These are phyloP conservation scores for Daldinia sp. DNA, from an alignment of 2,329 filamentous ascomycete species.

Conservation along the genomic window DNA sequence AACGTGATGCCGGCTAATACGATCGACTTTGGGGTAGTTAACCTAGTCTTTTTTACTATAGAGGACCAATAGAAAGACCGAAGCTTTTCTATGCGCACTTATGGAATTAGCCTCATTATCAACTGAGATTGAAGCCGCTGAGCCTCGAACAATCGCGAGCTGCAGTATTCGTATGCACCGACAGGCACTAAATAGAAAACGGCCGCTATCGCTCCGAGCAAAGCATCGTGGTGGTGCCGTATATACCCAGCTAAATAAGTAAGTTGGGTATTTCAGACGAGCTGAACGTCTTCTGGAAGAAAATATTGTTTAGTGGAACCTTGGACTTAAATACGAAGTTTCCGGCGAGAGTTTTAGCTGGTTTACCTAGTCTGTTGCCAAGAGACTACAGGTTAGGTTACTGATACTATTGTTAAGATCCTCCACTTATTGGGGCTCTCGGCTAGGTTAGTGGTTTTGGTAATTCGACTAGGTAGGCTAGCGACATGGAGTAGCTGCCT, in stretches of 20 bases:
- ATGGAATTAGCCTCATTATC: not conserved
- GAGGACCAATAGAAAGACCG: not conserved
- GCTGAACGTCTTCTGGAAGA: not conserved
- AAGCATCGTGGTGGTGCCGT: not conserved
- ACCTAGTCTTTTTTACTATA: not conserved
- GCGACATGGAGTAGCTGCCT: not conserved
- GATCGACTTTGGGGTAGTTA: not conserved
- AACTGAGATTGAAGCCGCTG: not conserved
- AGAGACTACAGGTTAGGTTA: not conserved
- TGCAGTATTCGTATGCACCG: not conserved
- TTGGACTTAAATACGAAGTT: not conserved
- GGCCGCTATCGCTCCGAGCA: not conserved
- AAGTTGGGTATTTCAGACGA: too few relatives aligned
- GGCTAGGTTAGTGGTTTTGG: not conserved
- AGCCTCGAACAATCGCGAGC: not conserved
- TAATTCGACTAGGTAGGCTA: not conserved
- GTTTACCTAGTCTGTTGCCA: not conserved
- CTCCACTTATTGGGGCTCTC: not conserved
- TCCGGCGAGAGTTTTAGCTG: not conserved
- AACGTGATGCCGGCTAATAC: not conserved
- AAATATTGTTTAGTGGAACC: not conserved
- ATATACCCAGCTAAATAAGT: too few relatives aligned
- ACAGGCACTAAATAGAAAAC: not conserved
- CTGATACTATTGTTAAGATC: not conserved
- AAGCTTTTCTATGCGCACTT: not conserved